Evolutionary conservation across 2,329 filamentous ascomycete genomes (phyloP).

Genomic region (Sordariomycetes sp.): DNA sequence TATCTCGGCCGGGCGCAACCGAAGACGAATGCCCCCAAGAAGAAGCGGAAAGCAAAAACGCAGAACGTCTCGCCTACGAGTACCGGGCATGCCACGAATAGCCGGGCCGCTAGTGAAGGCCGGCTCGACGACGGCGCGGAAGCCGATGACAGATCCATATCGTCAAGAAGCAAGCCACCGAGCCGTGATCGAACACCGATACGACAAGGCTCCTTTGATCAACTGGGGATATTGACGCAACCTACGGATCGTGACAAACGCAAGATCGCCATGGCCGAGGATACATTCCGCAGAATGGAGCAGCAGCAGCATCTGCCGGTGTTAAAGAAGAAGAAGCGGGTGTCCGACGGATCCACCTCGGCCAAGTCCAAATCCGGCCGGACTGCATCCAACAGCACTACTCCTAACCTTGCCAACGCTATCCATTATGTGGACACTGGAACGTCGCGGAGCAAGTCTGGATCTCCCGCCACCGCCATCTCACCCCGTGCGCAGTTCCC

Average conservation of each 20-base stretch:
- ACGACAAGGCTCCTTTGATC: conserved; percentile 46
- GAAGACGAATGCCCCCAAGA: conserved; percentile 27
- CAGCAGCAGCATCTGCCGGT: conserved; percentile 31
- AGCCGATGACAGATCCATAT: conserved; percentile 37
- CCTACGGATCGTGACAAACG: conserved; percentile 57
- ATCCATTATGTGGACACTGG: conserved; percentile 39
- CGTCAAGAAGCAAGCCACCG: conserved; percentile 52
- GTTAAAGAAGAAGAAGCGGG: conserved; percentile 53
- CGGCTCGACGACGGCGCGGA: conserved; percentile 44
- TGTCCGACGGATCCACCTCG: conserved; percentile 38
- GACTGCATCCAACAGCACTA: conserved; percentile 14
- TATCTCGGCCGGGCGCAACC: conserved; percentile 37
- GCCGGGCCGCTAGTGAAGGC: conserved; percentile 53
- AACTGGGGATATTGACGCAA: conserved; percentile 49
- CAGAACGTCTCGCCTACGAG: conserved; percentile 51
- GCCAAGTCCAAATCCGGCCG: conserved; percentile 25
- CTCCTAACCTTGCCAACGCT: conserved; percentile 18
- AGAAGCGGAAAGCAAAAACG: conserved; percentile 41
- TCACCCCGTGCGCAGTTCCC: conserved; percentile 5
- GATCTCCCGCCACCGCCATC: conserved; percentile 32
- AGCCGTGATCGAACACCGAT: conserved; percentile 56
- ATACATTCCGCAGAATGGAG: conserved; percentile 52
- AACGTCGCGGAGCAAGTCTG: conserved; percentile 42
- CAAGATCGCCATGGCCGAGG: conserved; percentile 56
- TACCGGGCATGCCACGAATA: conserved; percentile 51